Evolutionary conservation across 371 early-diverging fungal species (phyloP), one percentile per base, ranked within the genome.

Genomic region (Mortierella sp.): DNA sequence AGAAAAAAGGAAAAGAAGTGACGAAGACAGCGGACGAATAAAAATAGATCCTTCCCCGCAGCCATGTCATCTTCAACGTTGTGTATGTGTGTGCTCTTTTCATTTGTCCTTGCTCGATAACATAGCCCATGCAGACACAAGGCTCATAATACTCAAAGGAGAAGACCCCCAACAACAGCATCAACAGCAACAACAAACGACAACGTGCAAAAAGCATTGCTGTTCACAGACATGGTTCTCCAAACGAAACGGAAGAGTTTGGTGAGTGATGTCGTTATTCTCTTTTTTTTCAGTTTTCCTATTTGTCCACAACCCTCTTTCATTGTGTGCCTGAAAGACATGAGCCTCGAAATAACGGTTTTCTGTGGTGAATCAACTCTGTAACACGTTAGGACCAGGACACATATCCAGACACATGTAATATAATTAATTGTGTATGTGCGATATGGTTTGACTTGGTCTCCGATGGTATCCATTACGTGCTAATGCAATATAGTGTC

Each of bases 11-110:
- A 55, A 29, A 34, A 48, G 45, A 50, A 68, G 31, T 13, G 34
- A 44, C 4, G 48, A 37, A 19, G 24, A 34, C 31, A 47, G 24
- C 43, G n/a, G 65, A 26, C 39, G 61, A 61, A 61, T 61, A 61
- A 61, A 61, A 61, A 61, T 61, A 61, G 61, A 61, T 61, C 22
- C 61, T n/a, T n/a, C 10, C 50, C 22, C n/a, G 37, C 58, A 31
- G 58, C 34, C 58, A 55, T 11, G 9, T 16, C 47, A 34, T 34
- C 58, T 9, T 19, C 16, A 34, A 16, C 16, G 58, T 31, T 14
- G 58, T 55, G 31, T 16, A 13, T 19, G 47, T 47, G 22, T 50
- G 50, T 50, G 50, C 50, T n/a, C 50, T 1, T 50, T 14, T 22
- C 50, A 22, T 2, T n/a, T 16, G 34, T 55, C 22, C 22, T n/a